Evolutionary conservation across 2,329 filamentous ascomycete genomes (phyloP).

Genomic region (Cladosporium oxysporum): DNA sequence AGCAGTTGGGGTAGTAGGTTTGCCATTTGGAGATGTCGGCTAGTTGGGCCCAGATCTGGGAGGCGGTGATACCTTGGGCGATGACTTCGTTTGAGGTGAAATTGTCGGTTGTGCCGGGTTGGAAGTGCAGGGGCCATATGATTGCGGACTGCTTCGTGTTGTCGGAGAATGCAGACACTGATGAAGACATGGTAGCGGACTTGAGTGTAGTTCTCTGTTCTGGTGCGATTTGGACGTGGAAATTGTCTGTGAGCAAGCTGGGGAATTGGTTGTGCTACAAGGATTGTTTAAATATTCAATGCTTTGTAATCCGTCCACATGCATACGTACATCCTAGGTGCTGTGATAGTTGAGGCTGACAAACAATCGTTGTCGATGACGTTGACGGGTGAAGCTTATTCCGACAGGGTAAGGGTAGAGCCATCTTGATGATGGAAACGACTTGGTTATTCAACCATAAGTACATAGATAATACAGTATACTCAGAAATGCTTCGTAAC

Average conservation of each 20-base stretch:
- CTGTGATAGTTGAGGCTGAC: background rate
- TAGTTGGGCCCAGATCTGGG: conserved; percentile 38
- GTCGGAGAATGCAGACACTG: background rate
- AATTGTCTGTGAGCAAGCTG: background rate
- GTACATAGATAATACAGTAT: background rate
- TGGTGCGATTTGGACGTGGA: background rate
- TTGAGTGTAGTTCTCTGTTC: background rate
- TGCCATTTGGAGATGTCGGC: conserved; percentile 39
- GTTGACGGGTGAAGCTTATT: background rate
- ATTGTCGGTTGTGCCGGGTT: conserved; percentile 42
- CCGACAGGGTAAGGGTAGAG: background rate
- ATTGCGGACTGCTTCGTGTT: conserved; percentile 31
- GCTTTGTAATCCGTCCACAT: too few species aligned
- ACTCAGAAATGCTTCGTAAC: background rate
- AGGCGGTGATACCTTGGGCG: conserved; percentile 30
- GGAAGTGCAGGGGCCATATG: conserved; percentile 36
- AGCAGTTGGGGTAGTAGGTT: conserved; percentile 39
- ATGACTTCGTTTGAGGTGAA: conserved; percentile 41
- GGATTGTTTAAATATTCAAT: too few species aligned
- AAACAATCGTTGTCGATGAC: background rate
- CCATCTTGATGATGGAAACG: background rate
- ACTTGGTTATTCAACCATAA: background rate
- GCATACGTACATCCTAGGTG: too few species aligned
- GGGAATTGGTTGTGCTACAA: background rate
- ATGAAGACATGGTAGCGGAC: background rate